Evolutionary conservation across 2,329 filamentous ascomycete genomes (phyloP), one percentile per base, ranked within the genome.

Genomic region (Ceratocystis lukuohia): DNA sequence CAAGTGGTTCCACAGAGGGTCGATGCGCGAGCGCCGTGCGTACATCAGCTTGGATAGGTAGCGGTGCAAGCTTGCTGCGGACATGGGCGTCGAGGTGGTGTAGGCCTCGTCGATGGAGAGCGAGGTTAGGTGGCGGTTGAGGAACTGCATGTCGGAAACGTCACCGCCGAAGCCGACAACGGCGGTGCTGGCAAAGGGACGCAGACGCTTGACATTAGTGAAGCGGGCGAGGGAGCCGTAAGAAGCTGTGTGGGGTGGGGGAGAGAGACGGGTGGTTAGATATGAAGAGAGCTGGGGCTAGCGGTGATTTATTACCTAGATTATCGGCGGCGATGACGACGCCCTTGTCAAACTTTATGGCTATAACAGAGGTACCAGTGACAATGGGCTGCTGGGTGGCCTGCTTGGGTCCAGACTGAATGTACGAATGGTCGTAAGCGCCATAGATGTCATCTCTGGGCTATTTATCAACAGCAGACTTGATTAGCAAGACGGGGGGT

Each of bases 71-170:
- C 96, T 96, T 76, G 89, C 88, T 66, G 94, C 94, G 75, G 88
- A 91, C 73, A 99, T 87, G 69, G 75, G 72, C 53, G 70, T 68
- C 53, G 75, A 74, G 70, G 72, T 74, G 70, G 76, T 82, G 81
- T 99, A 97, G 74, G 91, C 88, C 81, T 97, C 92, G 75, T 88
- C 83, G 76, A 95, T 91, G 75, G 89, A 86, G 72, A 97, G 88
- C 69, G 89, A 88, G 74, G 84, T 87, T 71, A 99, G 87, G 73
- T 96, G 85, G 72, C 94, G 87, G 83, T 96, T 89, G 71, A 99
- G 86, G 80, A 95, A 95, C 81, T 99, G 94, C 94, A 99, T 97
- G 80, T 99, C 94, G 70, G 90, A 96, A 72, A 99, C 88, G 80
- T 99, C 94, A 76, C 94, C 94, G 76, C 91, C 91, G 79, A 97